Conservation (phyloP, 495 filamentous ascomycete genomes). For the Aspergillus steynii region DNA sequence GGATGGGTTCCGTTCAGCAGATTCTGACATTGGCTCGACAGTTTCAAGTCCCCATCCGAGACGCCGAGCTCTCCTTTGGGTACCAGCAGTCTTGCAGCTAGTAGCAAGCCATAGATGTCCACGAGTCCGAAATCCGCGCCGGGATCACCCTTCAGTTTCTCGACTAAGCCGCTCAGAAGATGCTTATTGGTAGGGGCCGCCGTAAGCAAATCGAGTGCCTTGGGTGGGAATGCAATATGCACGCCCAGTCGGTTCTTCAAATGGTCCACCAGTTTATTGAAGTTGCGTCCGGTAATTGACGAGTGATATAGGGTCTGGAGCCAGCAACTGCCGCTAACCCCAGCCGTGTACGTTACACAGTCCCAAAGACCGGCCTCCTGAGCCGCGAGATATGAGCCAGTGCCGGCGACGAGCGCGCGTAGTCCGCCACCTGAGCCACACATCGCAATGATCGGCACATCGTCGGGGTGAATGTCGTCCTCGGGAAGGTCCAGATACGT, state of each 20-base stretch:
- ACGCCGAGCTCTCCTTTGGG: conserved; percentile 80
- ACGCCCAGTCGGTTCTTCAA: conserved; percentile 79
- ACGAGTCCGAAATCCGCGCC: conserved; percentile 84
- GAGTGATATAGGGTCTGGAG: conserved; percentile 87
- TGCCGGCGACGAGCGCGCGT: conserved; percentile 83
- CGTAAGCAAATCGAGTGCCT: conserved; percentile 72
- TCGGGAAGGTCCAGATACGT: conserved; percentile 77
- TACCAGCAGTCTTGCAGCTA: conserved; percentile 80
- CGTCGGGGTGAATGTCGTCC: conserved; percentile 82
- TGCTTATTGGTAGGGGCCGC: conserved; percentile 89
- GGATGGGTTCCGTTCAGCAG: conserved; percentile 76
- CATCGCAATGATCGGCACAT: conserved; percentile 89
- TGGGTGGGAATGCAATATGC: conserved; percentile 90
- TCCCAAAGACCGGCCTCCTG: conserved; percentile 87
- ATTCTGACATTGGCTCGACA: conserved; percentile 78
- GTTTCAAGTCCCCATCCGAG: conserved; percentile 75
- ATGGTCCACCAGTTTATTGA: conserved; percentile 72
- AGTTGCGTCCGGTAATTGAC: conserved; percentile 64
- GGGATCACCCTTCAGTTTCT: conserved; percentile 83
- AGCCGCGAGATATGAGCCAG: conserved; percentile 77
- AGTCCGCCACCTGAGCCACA: conserved; percentile 92
- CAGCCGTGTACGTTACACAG: conserved; percentile 90
- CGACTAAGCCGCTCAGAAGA: conserved; percentile 81
- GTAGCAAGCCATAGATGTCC: conserved; percentile 84
- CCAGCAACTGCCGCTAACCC: conserved; percentile 96